Evolutionary conservation across 2,329 filamentous ascomycete species (phyloP), one percentile per base, ranked within the genome.

Genomic region (Colletotrichum sp.): DNA sequence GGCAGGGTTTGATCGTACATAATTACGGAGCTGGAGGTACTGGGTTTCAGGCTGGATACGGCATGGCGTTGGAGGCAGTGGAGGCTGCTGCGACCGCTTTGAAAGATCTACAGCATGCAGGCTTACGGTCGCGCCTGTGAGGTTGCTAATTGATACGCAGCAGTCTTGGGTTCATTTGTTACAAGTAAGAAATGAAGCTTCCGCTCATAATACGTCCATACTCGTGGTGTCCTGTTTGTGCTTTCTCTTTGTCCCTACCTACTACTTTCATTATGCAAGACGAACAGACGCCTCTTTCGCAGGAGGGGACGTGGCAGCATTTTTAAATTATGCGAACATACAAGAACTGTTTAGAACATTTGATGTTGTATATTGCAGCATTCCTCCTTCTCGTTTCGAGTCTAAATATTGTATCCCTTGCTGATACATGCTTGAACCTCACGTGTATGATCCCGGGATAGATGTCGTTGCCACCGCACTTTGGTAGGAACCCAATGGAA

Each of bases 1-100:
- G 79, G 52, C 76, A 77, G 18, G 77, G 80, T 2, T 70, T 75
- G 1, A 61, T 85, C 13, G 82, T 87, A 5, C 86, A 87, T 77
- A 87, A 87, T 68, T 87, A 88, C 76, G 87, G 87, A 7, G 86
- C 86, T 7, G 85, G 86, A 2, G 86, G 86, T 12, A 86, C 86
- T 3, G 87, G 86, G 0, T 88, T 85, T 75, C 86, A 88, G 66
- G 86, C 87, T 5, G 84, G 85, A 6, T 86, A 83, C 56, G 84
- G 84, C 13, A 86, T 86, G 84, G 84, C 85, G 0, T 22, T 83
- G 32, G 85, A 86, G 61, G 81, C 84, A 1, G 83, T 85, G 8
- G 64, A 69, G 27, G 73, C 75, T n/a, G 79, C 80, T 3, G 80
- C 83, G 8, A 79, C 82, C 61, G 43, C 82, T 8, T 64, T 85